Evolutionary conservation across 1,284 basidiomycete species (phyloP), one percentile per base, ranked within the genome.

Genomic region (Fistulinella cinereoalba): DNA sequence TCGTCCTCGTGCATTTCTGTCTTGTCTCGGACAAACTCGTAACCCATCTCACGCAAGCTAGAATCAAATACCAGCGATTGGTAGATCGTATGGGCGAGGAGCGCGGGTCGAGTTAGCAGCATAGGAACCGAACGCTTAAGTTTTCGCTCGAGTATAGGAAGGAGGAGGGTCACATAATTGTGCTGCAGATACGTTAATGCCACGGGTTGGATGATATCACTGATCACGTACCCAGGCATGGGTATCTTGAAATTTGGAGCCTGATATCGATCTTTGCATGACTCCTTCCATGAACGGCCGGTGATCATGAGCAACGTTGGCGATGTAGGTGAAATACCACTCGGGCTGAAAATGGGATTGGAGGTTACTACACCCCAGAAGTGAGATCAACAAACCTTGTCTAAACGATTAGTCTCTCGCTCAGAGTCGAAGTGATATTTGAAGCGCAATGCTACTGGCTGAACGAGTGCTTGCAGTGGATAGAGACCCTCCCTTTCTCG

Each of bases 1-100:
- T 59, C 61, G 11, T 55, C 49, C 12, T 58, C 54, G 22, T 50
- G 52, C n/a, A 67, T 63, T 9, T 74, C 74, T 7, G 77, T 86
- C 3, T 75, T 75, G 38, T 49, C 50, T 16, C 34, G 47, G 24
- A 46, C 27, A 9, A 90, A 67, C 15, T 72, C 70, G 57, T 92
- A 94, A 0, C 87, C 88, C 60, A 82, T 76, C 50, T 91, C 88
- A n/a, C 74, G 70, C 24, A 98, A 65, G 7, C 85, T 77, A 24
- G 85, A 81, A 66, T 99, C 97, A 55, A 98, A 99, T 0, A 85
- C 68, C 8, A 98, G 72, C 0, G 92, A 80, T 66, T 97, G 92
- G 63, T 96, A 96, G 38, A 99, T 87, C 0, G 93, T 97, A 62
- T 99, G 96, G 0, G 96, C 96, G 4, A 99, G 75, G 22, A 98